Evolutionary conservation across 2,329 filamentous ascomycete genomes (phyloP), one percentile per base, ranked within the genome.

Genomic region (Curvularia verruculosa): DNA sequence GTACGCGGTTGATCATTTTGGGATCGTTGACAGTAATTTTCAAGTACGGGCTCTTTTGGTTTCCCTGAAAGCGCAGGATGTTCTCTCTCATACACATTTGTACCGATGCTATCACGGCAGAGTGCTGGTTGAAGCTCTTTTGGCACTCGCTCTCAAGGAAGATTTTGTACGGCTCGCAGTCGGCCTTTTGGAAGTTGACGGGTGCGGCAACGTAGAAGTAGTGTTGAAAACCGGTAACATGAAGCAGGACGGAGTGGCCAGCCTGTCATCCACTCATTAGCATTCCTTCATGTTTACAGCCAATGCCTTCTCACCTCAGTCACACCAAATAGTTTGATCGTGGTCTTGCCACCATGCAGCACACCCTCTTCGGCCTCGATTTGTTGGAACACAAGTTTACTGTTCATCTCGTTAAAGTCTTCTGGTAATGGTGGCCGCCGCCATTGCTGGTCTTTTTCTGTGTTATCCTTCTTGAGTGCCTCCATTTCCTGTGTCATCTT

Each of bases 371-470:
- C 93, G 1, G 87, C 89, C 71, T 99, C 96, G 66, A 99, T 99
- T 71, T 96, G 90, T 79, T 99, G 95, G 72, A 99, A 98, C 63
- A 85, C 87, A n/a, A 99, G 81, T 63, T 80, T 88, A 63, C 95
- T 87, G 34, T 79, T 86, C 50, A 84, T 74, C 8, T 88, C 83
- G 58, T 89, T 80, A 70, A 89, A 90, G 65, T 83, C 80, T 1
- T 55, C 54, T 21, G 80, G 80, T 28, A 91, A 74, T 28, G 78
- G 76, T 15, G 88, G 89, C 51, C 89, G 81, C 45, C 89, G 88
- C 96, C 95, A 99, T 73, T 91, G 85, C 77, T 99, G 95, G 75
- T 98, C 94, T 75, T 89, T 96, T 74, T 99, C 95, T 2, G 90
- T 84, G 77, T 96, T 98, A 77, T 85, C 91, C 69, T 91, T 84